Percentiles rank a stretch among this genome's conserved stretches.
Evolutionary conservation across 352 stramenopile genomes (phyloP).

Genomic region (Blastocystis sp.): DNA sequence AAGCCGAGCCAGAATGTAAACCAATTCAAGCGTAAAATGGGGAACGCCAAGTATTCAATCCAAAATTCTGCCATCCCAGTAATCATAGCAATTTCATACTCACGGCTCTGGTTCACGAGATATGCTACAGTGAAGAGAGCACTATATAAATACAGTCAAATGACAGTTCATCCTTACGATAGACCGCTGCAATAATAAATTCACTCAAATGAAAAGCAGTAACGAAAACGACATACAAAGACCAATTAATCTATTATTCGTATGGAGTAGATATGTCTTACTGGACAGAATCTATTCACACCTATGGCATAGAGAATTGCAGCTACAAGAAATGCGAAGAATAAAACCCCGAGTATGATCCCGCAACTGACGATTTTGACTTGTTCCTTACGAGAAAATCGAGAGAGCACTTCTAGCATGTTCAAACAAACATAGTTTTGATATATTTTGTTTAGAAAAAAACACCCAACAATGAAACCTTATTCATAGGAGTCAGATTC

Average conservation of each 20-base stretch:
- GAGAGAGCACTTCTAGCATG: neutral
- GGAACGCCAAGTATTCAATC: conserved; percentile 49
- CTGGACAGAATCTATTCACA: neutral
- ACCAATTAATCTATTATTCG: conserved; percentile 33
- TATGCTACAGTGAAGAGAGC: conserved; percentile 28
- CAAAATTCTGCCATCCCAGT: conserved; percentile 42
- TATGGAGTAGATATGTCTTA: neutral
- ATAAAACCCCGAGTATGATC: neutral
- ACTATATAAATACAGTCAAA: conserved; percentile 10
- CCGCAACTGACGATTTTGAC: conserved; percentile 21
- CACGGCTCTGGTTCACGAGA: conserved; percentile 52
- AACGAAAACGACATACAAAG: conserved; percentile 39
- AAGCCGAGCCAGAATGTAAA: conserved; percentile 21
- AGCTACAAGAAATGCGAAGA: neutral
- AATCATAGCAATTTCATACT: conserved; percentile 57
- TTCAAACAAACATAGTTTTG: neutral
- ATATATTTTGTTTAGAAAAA: neutral
- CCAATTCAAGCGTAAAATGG: neutral
- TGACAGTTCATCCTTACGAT: neutral
- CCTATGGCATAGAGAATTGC: neutral
- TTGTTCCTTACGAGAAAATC: neutral
- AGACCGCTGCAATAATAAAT: conserved; percentile 45
- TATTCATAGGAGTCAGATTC: neutral
- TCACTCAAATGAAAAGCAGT: conserved; percentile 58
- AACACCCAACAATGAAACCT: neutral